These are phyloP conservation scores for Garcia nutans DNA, from an alignment of 345 rosid species.

Conservation along the genomic window DNA sequence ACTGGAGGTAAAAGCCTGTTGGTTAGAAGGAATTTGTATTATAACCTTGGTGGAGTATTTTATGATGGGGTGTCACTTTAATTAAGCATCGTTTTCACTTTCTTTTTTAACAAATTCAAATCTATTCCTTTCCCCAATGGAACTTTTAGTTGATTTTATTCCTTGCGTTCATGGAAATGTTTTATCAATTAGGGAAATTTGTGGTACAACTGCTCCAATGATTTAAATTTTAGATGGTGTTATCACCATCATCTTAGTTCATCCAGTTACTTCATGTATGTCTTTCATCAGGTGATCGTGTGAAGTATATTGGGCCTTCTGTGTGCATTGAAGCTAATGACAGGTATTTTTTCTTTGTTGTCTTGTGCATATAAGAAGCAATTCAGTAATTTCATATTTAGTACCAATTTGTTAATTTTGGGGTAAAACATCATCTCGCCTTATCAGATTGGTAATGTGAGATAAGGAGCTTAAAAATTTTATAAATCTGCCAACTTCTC, in stretches of 20 bases:
- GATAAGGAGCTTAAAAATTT: not conserved
- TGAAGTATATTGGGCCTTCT: conserved; percentile 74
- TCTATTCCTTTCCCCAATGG: not conserved
- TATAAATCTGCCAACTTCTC: not conserved
- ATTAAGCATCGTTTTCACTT: not conserved
- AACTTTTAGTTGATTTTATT: not conserved
- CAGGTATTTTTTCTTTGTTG: conserved; percentile 42
- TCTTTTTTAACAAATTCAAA: not conserved
- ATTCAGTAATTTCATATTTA: not conserved
- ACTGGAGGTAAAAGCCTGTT: not conserved
- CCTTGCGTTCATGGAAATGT: not conserved
- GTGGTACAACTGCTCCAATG: not conserved
- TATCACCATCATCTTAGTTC: not conserved
- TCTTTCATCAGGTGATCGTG: conserved; percentile 71
- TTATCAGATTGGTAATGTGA: not conserved
- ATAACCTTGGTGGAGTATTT: conserved; percentile 2
- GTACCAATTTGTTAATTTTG: not conserved
- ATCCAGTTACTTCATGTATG: not conserved
- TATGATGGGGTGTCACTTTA: not conserved
- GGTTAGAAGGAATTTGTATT: not conserved
- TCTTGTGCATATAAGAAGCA: not conserved
- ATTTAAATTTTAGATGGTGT: not conserved
- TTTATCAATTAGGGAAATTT: not conserved
- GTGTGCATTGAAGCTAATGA: conserved; percentile 49
- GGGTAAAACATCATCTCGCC: not conserved